Percentiles rank a stretch among this genome's conserved stretches.
These are phyloP conservation scores for Firmiana major DNA, from an alignment of 345 rosid genomes.

Conservation along the genomic window DNA sequence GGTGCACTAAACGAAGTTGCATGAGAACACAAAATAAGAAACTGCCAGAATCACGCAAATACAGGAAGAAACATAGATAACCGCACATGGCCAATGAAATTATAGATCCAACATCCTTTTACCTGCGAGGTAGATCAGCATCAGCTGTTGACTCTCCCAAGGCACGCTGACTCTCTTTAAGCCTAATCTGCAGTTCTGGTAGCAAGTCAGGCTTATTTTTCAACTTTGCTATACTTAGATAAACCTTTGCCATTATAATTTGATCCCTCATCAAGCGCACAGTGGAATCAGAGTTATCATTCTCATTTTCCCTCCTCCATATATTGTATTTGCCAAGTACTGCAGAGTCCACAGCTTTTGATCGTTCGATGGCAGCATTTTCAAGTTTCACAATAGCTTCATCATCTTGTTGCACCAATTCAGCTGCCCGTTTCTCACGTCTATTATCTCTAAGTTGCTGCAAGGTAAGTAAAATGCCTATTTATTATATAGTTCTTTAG, in stretches of 20 bases:
- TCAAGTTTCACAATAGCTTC: constrained; percentile 76
- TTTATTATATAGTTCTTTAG: neutral
- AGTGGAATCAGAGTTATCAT: constrained; percentile 80
- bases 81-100: neutral
- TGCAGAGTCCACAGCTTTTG: constrained; percentile 92
- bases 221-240: constrained; percentile 70
- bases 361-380: constrained; percentile 89
- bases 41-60: constrained; percentile 14
- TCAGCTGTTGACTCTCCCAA: constrained; percentile 69
- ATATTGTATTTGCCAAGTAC: constrained; percentile 91
- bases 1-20: constrained; percentile 52
- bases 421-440: constrained; percentile 74
- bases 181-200: constrained; percentile 67
- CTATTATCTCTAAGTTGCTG: constrained; percentile 92
- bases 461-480: constrained; percentile 17
- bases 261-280: constrained; percentile 92
- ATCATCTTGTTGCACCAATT: constrained; percentile 62
- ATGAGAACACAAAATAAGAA: constrained; percentile 7
- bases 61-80: neutral
- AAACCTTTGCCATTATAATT: constrained; percentile 93
- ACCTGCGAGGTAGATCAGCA: constrained; percentile 85
- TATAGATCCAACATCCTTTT: constrained; percentile 13
- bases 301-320: constrained; percentile 94
- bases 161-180: constrained; percentile 83
- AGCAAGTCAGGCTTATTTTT: constrained; percentile 64